Evolutionary conservation across 257 asterid genomes (phyloP).

Genomic region (Cinchona pubescens): DNA sequence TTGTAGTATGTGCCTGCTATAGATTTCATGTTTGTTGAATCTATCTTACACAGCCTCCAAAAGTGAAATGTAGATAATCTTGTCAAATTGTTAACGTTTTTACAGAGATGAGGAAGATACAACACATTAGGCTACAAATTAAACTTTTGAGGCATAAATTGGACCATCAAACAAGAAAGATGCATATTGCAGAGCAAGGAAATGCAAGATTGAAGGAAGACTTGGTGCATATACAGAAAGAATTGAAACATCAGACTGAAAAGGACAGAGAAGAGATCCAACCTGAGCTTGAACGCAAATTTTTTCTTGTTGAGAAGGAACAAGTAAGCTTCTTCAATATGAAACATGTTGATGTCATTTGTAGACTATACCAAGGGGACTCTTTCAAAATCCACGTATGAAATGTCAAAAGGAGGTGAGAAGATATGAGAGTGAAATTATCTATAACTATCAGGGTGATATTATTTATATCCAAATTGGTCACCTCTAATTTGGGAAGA

Average conservation of each 20-base stretch:
- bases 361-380: background rate
- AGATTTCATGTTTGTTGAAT: too few species aligned
- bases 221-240: background rate
- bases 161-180: conserved; percentile 4
- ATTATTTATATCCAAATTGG: background rate
- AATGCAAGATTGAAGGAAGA: conserved; percentile 6
- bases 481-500: background rate
- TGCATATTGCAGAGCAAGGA: conserved; percentile 15
- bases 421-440: background rate
- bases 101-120: background rate
- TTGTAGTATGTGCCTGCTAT: background rate
- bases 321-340: conserved; percentile 4
- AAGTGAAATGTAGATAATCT: background rate
- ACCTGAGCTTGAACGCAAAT: background rate
- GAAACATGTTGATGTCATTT: background rate
- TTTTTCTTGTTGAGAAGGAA: conserved; percentile 9
- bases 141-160: background rate
- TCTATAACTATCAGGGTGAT: background rate
- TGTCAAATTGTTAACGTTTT: background rate
- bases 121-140: conserved; percentile 2
- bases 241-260: conserved; percentile 2
- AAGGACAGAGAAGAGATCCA: conserved; percentile 7
- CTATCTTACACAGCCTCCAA: too few species aligned
- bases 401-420: background rate
- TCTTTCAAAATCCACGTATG: background rate